Conservation (phyloP, 768 basidiomycete species). For the Panellus pusillus region DNA sequence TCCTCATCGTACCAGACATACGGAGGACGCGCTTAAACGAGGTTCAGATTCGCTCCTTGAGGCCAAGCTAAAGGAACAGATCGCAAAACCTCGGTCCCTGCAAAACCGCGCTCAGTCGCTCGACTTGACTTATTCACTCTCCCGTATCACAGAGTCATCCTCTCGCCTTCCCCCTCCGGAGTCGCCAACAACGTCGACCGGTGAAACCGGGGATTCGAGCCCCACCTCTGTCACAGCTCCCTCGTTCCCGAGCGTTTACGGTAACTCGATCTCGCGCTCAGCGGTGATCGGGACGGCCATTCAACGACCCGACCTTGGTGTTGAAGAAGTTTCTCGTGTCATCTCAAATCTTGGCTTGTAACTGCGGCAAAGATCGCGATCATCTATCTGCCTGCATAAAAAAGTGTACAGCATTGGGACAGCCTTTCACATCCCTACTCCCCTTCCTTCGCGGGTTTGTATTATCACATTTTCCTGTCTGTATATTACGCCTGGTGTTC, state of each 20-base stretch:
- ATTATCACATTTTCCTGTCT: slow-evolving; percentile 21
- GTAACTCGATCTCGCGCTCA: slow-evolving; percentile 52
- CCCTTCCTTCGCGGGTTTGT: slow-evolving; percentile 23
- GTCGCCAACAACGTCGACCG: slow-evolving; percentile 77
- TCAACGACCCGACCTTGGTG: slow-evolving; percentile 50
- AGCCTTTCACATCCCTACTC: slow-evolving; percentile 12
- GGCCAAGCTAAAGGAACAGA: slow-evolving; percentile 78
- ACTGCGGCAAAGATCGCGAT: slow-evolving; percentile 21
- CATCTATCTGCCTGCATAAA: slow-evolving; percentile 11
- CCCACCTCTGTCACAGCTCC: slow-evolving; percentile 78
- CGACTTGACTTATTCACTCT: slow-evolving; percentile 81
- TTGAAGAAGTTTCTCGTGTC: slow-evolving; percentile 74
- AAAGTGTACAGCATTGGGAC: slow-evolving; percentile 19
- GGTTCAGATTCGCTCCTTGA: slow-evolving; percentile 84
- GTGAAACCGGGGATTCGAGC: slow-evolving; percentile 76
- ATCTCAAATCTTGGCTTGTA: slow-evolving; percentile 74
- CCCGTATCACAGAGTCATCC: slow-evolving; percentile 72
- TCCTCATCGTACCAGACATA: slow-evolving; percentile 63
- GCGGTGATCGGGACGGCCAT: slow-evolving; percentile 44
- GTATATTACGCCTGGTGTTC: slow-evolving; percentile 25
- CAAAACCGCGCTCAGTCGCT: slow-evolving; percentile 89
- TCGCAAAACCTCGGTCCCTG: slow-evolving; percentile 75
- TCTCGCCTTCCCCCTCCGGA: slow-evolving; percentile 68
- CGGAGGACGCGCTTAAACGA: slow-evolving; percentile 76
- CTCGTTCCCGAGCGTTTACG: slow-evolving; percentile 85